Conservation (phyloP, 2,329 filamentous ascomycete species). For the Cladosporium austrohemisphaericum region DNA sequence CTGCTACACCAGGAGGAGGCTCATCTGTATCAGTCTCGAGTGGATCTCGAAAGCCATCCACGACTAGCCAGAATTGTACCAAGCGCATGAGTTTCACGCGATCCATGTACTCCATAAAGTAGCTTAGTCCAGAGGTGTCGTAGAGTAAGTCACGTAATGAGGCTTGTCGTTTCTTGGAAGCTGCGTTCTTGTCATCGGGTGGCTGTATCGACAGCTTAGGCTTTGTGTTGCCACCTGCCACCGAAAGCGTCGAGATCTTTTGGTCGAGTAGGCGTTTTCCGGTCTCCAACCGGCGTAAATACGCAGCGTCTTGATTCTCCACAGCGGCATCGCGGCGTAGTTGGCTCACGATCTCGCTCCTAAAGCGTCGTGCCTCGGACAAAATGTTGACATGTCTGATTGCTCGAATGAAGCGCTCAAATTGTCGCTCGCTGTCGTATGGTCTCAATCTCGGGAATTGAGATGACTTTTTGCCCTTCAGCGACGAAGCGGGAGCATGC, state of each 20-base stretch:
- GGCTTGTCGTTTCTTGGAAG: constrained; percentile 69
- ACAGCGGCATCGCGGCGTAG: constrained; percentile 77
- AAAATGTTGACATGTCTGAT: constrained; percentile 86
- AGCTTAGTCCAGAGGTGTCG: constrained; percentile 85
- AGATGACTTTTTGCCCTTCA: constrained; percentile 45
- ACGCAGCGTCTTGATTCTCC: constrained; percentile 77
- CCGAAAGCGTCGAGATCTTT: constrained; percentile 75
- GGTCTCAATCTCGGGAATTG: constrained; percentile 76
- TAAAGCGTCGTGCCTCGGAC: constrained; percentile 86
- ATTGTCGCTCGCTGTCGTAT: constrained; percentile 83
- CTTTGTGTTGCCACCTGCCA: constrained; percentile 51
- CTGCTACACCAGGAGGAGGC: constrained; percentile 47
- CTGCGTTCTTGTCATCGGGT: constrained; percentile 29
- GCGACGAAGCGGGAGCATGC: constrained; percentile 74
- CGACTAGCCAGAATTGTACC: constrained; percentile 97
- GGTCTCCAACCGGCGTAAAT: constrained; percentile 84
- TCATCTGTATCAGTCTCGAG: constrained; percentile 81
- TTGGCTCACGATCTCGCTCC: constrained; percentile 89
- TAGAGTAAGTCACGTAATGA: constrained; percentile 82
- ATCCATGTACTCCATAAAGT: constrained; percentile 99
- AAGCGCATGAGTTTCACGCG: constrained; percentile 79
- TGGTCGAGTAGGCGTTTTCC: constrained; percentile 88
- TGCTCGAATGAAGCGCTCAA: constrained; percentile 88
- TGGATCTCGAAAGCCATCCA: constrained; percentile 92
- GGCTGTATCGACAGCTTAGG: constrained; percentile 39